Conservation (phyloP, 768 basidiomycete genomes). For the Suillus alpinus region DNA sequence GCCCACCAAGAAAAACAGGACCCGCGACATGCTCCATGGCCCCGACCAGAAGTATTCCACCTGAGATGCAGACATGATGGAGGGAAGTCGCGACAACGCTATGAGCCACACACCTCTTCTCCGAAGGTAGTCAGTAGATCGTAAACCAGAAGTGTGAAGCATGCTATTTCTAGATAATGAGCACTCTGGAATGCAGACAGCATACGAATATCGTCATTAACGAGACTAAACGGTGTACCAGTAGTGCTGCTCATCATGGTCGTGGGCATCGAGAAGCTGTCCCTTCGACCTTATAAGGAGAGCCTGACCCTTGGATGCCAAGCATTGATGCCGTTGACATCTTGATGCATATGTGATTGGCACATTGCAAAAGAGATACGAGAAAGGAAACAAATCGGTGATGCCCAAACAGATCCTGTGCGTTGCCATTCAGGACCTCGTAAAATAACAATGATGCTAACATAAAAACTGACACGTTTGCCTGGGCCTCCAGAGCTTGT, state of each 20-base stretch:
- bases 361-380: not conserved
- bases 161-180: slow-evolving; percentile 8
- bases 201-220: not conserved
- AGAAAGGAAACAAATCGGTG: not conserved
- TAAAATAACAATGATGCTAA: not conserved
- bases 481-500: not conserved
- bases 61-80: not conserved
- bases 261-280: not conserved
- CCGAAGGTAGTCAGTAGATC: slow-evolving; percentile 9
- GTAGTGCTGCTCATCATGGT: not conserved
- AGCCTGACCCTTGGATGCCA: not conserved
- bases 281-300: not conserved
- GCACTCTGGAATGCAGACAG: slow-evolving; percentile 1
- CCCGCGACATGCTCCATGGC: slow-evolving; percentile 7
- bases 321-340: not conserved
- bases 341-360: not conserved
- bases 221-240: not conserved
- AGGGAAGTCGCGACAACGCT: not conserved
- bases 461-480: not conserved
- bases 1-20: slow-evolving; percentile 6
- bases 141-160: slow-evolving; percentile 8
- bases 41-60: slow-evolving; percentile 12
- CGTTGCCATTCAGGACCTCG: not conserved
- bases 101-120: slow-evolving; percentile 6
- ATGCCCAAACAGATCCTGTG: not conserved